Percentiles rank a stretch among this genome's conserved stretches.
These are phyloP conservation scores for Vaccinium myrtillus DNA, from an alignment of 148 eudicot genomes.

Conservation along the genomic window DNA sequence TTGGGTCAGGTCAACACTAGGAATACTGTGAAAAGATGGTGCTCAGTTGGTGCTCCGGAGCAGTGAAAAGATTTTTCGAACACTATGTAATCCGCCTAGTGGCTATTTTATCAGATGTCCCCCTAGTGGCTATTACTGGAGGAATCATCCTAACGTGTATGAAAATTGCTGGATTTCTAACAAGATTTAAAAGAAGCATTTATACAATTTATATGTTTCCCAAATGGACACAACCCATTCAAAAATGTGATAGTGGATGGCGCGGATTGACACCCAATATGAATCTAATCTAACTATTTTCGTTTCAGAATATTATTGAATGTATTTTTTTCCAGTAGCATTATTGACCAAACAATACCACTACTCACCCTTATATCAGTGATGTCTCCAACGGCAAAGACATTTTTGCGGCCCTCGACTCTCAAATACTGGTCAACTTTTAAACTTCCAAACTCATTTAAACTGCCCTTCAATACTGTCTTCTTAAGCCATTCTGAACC, in stretches of 20 bases:
- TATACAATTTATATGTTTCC: background rate
- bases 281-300: background rate
- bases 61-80: background rate
- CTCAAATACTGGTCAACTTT: constrained; percentile 54
- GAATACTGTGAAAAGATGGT: background rate
- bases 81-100: background rate
- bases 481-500: constrained; percentile 50
- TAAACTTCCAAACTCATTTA: constrained; percentile 46
- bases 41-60: background rate
- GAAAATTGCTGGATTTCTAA: background rate
- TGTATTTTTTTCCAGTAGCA: background rate
- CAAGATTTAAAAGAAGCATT: background rate
- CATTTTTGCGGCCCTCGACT: constrained; percentile 49
- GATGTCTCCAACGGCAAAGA: constrained; percentile 62
- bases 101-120: background rate
- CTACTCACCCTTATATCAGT: constrained; percentile 46
- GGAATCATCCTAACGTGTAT: background rate
- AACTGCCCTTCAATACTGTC: constrained; percentile 36
- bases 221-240: background rate
- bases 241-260: background rate
- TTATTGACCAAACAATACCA: background rate
- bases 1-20: background rate
- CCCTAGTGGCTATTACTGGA: background rate
- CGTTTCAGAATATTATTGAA: background rate
- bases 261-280: background rate